Base-by-base conservation (phyloP, 345 rosid genomes). In the Geranium brycei region DNA sequence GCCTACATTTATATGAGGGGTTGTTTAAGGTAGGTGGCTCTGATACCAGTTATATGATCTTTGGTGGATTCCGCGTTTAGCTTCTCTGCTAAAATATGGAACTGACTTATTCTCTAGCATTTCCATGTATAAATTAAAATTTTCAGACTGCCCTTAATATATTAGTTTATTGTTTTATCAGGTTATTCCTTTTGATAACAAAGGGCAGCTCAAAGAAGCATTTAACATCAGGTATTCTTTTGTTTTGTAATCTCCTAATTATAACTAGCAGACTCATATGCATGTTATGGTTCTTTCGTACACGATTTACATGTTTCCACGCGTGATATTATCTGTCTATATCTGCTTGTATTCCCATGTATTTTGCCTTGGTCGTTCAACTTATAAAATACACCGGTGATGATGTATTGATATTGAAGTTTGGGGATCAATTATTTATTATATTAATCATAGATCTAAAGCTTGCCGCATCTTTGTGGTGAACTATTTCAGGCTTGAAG, bases 171-270 rank as follows among this genome's bases (percentile, higher is more conserved):
- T 69, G 58, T 73, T 62, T 23, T 56, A 10, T 69, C 77, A 88
- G 96, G 96, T 91, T 28, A 87, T 91, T 82, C 96, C 96, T 55
- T 91, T 92, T 72, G 91, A 92, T 79, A 95, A 88, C 69, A 91
- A 85, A 79, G 99, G 96, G 71, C 91, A 85, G 71, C 88, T 89
- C 62, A 89, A 89, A 75, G 91, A 92, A 79, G 98, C 96, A 13
- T 92, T 86, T 76, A 89, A 89, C 78, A 84, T 92, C 69, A 84
- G 95, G 95, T 85, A 79, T 66, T 68, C 59, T 60, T 62, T 17
- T 35, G 13, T 31, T 66, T 32, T 35, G 31, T 61, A 7, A 8
- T 17, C 59, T 58, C 40, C 60, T 65, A 55, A 14, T 12, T 16
- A 28, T 23, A 58, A 17, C 16, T 23, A 13, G 23, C 41, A 35